Evolutionary conservation across 2,329 filamentous ascomycete genomes (phyloP), one percentile per base, ranked within the genome.

Genomic region (Diaporthe aspalathi): DNA sequence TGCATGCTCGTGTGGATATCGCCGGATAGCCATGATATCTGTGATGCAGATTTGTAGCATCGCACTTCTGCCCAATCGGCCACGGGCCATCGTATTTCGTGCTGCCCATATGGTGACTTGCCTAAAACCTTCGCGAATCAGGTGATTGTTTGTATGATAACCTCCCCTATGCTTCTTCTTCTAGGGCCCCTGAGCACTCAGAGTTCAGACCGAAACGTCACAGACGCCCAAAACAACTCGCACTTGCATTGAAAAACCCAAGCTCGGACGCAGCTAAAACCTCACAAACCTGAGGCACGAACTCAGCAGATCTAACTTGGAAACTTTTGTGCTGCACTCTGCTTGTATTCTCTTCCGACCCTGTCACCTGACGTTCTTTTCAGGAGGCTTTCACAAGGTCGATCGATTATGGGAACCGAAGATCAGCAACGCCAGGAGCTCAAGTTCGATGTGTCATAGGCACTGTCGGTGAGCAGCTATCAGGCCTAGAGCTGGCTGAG

Each of bases 141-240:
- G 35, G 60, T 9, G 9, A 12, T n/a, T 12, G 12, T 14, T 45
- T n/a, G n/a, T 1, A 14, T 62, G 22, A n/a, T 5, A 8, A 24
- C 8, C 40, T 5, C 8, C 8, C 11, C 56, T 47, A 17, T 8
- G 17, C 24, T 47, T 14, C 8, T 32, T 47, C 32, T n/a, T n/a
- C 24, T 16, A 22, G 17, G 5, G 40, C 40, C 27, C 11, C 20
- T 32, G 27, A 47, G 24, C 17, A 9, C 38, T 47, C 40, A 45
- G 11, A 22, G 40, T 63, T 63, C 40, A 63, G 57, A 63, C 57
- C 57, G 57, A 63, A 47, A 63, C 57, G 24, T 4, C 40, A 20
- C 57, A 27, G 40, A 63, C 24, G 40, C 57, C 8, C 57, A n/a
- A 47, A 47, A 63, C 6, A 11, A 5, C 57, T 5, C 24, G 57